Percentiles rank a stretch among this genome's conserved stretches.
Evolutionary conservation across 1,139 yeast genomes (phyloP).

Genomic region (Diutina neorugosa): DNA sequence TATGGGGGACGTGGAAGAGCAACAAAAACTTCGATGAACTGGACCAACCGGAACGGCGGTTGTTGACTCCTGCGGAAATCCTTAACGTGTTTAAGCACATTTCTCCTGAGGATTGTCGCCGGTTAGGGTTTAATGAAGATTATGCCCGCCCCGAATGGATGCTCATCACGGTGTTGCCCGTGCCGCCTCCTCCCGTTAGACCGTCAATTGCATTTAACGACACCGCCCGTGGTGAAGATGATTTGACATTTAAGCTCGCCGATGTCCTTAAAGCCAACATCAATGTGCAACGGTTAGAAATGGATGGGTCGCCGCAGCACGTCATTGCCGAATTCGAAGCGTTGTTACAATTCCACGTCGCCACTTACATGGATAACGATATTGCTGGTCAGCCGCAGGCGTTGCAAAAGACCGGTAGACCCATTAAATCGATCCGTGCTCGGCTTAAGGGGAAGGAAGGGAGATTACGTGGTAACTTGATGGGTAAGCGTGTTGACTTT

Average conservation of each 20-base stretch:
- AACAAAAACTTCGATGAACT: constrained; percentile 66
- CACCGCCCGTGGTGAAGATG: constrained; percentile 99
- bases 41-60: constrained; percentile 88
- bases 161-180: constrained; percentile 91
- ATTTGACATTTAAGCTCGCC: constrained; percentile 92
- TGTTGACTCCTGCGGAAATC: constrained; percentile 80
- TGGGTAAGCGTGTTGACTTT: constrained; percentile 99
- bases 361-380: constrained; percentile 99
- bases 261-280: constrained; percentile 94
- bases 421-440: constrained; percentile 95
- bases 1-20: constrained; percentile 96
- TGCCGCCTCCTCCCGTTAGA: constrained; percentile 99
- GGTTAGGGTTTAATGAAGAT: constrained; percentile 86
- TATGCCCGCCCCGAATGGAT: constrained; percentile 99
- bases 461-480: constrained; percentile 92
- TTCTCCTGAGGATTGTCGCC: constrained; percentile 67
- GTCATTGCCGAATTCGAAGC: constrained; percentile 95
- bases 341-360: constrained; percentile 90
- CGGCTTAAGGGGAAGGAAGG: constrained; percentile 99
- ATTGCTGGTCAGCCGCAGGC: constrained; percentile 99
- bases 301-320: constrained; percentile 98
- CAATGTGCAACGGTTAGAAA: constrained; percentile 89
- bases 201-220: constrained; percentile 97
- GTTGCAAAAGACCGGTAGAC: constrained; percentile 95
- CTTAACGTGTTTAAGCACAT: constrained; percentile 88